phyloP scores from a whole-genome alignment of 140 eudicot species.

The Stevia rebaudiana region DNA sequence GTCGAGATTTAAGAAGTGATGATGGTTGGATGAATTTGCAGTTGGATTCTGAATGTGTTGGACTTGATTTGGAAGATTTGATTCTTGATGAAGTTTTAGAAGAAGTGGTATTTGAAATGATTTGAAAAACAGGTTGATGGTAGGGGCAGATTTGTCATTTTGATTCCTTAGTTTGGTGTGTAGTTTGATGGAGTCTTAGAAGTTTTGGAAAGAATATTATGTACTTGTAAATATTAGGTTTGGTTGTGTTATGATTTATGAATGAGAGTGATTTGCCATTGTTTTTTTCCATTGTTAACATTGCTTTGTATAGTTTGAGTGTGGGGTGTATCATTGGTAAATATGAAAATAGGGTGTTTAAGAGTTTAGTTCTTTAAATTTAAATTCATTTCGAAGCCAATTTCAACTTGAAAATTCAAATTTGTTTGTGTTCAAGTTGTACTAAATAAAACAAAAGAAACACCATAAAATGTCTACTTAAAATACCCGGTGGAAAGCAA shows the following conservation, averaged over 20 bases:
- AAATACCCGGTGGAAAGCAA: no score
- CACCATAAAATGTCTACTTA: no score
- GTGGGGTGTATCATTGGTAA: no score
- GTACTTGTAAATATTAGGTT: conserved; percentile 11
- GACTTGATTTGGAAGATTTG: conserved; percentile 56
- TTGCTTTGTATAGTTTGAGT: no score
- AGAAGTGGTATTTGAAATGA: conserved; percentile 32
- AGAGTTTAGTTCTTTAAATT: no score
- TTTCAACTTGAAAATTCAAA: no score
- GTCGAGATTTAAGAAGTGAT: conserved; percentile 40
- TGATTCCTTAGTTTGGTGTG: conserved; percentile 12
- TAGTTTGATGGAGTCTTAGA: not conserved
- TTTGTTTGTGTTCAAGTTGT: no score
- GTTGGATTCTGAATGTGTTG: conserved; percentile 49
- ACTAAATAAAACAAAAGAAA: no score
- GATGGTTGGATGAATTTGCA: conserved; percentile 82
- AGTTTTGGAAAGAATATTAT: not conserved
- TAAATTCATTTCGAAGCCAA: no score
- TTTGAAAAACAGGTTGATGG: conserved; percentile 6
- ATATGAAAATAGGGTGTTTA: no score
- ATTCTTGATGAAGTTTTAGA: conserved; percentile 59
- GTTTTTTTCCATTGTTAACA: not conserved
- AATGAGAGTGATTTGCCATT: not conserved
- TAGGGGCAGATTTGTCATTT: conserved; percentile 6
- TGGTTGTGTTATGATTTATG: conserved; percentile 15